Evolutionary conservation across 345 rosid species (phyloP).

Genomic region (Moringa oleifera): DNA sequence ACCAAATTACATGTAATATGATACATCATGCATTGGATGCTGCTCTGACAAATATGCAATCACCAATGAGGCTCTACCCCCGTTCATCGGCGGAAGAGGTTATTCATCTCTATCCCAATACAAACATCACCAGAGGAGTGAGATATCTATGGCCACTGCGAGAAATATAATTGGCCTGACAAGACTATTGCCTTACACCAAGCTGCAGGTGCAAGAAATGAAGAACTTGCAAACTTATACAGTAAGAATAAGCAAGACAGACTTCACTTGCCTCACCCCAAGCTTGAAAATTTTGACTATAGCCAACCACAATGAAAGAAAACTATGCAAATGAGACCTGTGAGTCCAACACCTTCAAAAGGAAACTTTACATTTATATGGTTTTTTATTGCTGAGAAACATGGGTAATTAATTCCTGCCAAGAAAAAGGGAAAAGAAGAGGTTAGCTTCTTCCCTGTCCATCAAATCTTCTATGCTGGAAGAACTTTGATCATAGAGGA

Average conservation of each 20-base stretch:
- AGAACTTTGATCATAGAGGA: neutral
- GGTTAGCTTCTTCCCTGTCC: neutral
- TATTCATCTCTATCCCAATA: neutral
- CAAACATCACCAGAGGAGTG: neutral
- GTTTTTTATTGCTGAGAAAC: constrained; percentile 43
- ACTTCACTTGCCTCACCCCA: too few species aligned
- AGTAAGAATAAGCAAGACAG: neutral
- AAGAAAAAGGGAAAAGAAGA: constrained; percentile 12
- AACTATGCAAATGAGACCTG: constrained; percentile 13
- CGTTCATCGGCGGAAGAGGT: neutral
- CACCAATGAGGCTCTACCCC: neutral
- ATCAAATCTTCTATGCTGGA: neutral
- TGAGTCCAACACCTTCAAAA: constrained; percentile 1
- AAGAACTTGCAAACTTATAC: constrained; percentile 14
- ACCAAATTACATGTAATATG: neutral
- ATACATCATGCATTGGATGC: neutral
- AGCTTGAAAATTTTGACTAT: constrained; percentile 12
- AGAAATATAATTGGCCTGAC: neutral
- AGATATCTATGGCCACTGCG: neutral
- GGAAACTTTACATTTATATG: constrained; percentile 18
- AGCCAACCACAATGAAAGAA: constrained; percentile 10
- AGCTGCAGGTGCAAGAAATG: neutral
- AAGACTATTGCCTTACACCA: constrained; percentile 12
- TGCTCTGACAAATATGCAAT: neutral
- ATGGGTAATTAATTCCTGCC: constrained; percentile 63